Base-by-base conservation (phyloP, 306 rosid genomes). In the Quercus dentata region DNA sequence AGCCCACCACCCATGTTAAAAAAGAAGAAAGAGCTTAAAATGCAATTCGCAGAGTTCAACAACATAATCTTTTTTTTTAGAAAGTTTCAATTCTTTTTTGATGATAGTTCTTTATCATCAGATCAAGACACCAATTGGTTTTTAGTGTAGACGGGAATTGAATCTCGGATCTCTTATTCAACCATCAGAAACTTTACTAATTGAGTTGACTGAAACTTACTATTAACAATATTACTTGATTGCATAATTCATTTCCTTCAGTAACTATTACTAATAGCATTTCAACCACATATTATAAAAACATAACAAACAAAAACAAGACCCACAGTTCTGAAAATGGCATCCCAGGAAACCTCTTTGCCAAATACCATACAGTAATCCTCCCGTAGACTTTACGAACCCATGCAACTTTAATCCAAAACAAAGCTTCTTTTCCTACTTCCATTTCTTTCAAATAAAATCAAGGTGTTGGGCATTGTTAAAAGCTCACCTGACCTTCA, bases 111-210 rank as follows among this genome's bases (percentile, higher is more conserved):
- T 41, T 41, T 41, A 41, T 41, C 0, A 41, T 8, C 1, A 41
- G 0, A 41, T 0, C 0, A 41, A 41, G 1, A 41, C 46, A 8
- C 0, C 3, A 7, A 41, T 41, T 0, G 3, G 0, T 8, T 41
- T 41, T 41, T 41, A 0, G 3, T 41, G 0, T 8, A 8, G 0
- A 0, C 0, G 1, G 3, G 0, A 8, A 41, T 41, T 41, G 3
- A 8, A 41, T 3, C 1, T 0, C 1, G 0, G 0, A 38, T 38
- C 1, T 38, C 3, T 38, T 38, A 0, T 38, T 38, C 0, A 38
- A 38, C 2, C 46, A 38, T 38, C 1, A 7, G 0, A 41, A 0
- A 41, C 3, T 41, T 41, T 41, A 41, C 12, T 1, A 2, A 0
- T 41, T 41, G 1, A 41, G 0, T 8, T 41, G 3, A 8, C 11